Percentiles rank a stretch among this genome's conserved stretches.
These are phyloP conservation scores for Rhodamnia rubescens DNA, from an alignment of 345 rosid species.

Conservation along the genomic window DNA sequence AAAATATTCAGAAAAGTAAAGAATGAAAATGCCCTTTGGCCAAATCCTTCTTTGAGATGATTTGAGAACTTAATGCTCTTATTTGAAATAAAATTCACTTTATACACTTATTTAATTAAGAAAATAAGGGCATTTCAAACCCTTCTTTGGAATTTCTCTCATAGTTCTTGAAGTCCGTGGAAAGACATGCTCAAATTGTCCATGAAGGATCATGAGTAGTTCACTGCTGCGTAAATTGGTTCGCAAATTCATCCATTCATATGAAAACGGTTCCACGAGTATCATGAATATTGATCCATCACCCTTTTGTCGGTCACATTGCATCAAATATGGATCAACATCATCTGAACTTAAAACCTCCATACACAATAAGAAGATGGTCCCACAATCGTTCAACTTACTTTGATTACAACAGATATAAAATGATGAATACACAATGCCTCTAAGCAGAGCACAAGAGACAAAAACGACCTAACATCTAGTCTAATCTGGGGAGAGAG, in stretches of 20 bases:
- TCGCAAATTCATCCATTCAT: background rate
- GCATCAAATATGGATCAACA: background rate
- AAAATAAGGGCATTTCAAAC: too few species aligned
- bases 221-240: background rate
- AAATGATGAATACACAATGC: background rate
- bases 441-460: background rate
- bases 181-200: background rate
- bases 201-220: background rate
- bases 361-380: background rate
- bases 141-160: too few species aligned
- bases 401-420: background rate
- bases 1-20: too few species aligned
- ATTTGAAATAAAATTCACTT: too few species aligned
- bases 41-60: too few species aligned
- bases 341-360: background rate
- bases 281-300: background rate
- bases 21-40: too few species aligned
- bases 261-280: background rate
- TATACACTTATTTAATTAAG: too few species aligned
- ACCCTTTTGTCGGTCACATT: background rate
- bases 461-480: background rate
- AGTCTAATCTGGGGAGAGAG: background rate
- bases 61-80: too few species aligned
- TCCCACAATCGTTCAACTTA: background rate
- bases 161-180: too few species aligned